These are phyloP conservation scores for Cordyceps cateniannulata DNA, from an alignment of 2,329 filamentous ascomycete genomes.

Conservation along the genomic window DNA sequence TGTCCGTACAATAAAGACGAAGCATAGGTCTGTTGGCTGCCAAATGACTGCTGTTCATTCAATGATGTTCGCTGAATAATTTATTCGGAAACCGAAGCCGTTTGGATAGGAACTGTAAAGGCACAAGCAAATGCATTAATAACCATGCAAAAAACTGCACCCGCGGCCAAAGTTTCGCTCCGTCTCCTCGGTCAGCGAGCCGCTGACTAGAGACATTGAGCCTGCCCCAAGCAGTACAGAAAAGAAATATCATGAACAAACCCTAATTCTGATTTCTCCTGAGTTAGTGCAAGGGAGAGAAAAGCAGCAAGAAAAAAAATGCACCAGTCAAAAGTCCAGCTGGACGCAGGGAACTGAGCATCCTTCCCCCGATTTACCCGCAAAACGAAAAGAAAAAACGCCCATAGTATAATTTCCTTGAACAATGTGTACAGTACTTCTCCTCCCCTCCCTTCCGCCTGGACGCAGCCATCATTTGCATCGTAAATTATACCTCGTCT, in stretches of 20 bases:
- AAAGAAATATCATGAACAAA: not conserved
- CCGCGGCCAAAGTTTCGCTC: not conserved
- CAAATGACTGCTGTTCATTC: too few species aligned
- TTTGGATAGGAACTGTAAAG: not conserved
- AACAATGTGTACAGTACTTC: constrained; percentile 9
- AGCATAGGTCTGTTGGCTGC: too few species aligned
- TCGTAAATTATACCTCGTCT: constrained; percentile 63
- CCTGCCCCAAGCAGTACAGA: not conserved
- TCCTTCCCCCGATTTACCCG: not conserved
- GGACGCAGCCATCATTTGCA: not conserved
- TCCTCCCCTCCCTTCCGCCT: not conserved
- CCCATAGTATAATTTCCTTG: constrained; percentile 1
- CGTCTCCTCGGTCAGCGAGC: not conserved
- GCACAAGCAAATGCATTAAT: not conserved
- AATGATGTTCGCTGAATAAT: not conserved
- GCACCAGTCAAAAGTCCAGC: constrained; percentile 1
- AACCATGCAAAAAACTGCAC: not conserved
- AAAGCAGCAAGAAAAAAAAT: too few species aligned
- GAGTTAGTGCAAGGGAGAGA: not conserved
- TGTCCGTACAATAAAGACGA: too few species aligned
- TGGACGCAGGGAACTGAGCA: not conserved
- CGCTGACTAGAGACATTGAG: not conserved
- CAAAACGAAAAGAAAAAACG: constrained; percentile 4
- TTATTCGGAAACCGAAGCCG: not conserved
- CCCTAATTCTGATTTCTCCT: not conserved